Base-by-base conservation (phyloP, 2,329 filamentous ascomycete genomes). In the Stagonosporopsis tanaceti region DNA sequence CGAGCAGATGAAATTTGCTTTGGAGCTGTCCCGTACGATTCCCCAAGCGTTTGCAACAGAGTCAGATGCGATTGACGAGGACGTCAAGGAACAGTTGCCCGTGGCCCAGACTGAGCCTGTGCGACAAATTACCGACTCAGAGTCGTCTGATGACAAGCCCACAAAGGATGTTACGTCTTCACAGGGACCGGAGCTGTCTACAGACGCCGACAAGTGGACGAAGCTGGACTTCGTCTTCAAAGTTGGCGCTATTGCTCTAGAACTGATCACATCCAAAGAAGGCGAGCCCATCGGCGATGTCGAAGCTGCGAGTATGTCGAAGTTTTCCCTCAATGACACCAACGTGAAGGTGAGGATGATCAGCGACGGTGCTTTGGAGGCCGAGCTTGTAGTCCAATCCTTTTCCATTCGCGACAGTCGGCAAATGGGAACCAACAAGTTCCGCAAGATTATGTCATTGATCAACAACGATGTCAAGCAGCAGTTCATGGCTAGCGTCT, bases 401-500 rank as follows among this genome's bases (percentile, higher is more conserved):
- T 97, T 99, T 75, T 97, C 93, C 0, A 97, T 98, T 63, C 87
- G 91, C 53, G 95, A 99, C 74, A 97, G 90, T 62, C 89, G 96
- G n/a, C 88, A 87, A 4, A 86, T 87, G 51, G 93, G 96, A 67
- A 91, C 89, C 5, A 99, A 97, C 80, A 97, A 96, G 73, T 99
- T 96, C 83, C 88, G 93, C 47, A 96, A 94, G 75, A 97, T 99
- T 78, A 98, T 99, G 95, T 93, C 93, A 1, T 89, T 96, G 53
- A 93, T 93, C 70, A 98, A 97, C 76, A 94, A 93, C 66, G 90
- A 93, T 53, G 93, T 95, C 52, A 86, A 87, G 42, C 93, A 98
- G 75, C 96, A 99, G 68, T 93, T 99, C 71, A 99, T 99, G 95
- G 95, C 95, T 17, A 97, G 91, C 73, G 81, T 99, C 4, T 96